Evolutionary conservation across 441 rosid species (phyloP), one percentile per base, ranked within the genome.

Genomic region (Pelargonium fulgidum): DNA sequence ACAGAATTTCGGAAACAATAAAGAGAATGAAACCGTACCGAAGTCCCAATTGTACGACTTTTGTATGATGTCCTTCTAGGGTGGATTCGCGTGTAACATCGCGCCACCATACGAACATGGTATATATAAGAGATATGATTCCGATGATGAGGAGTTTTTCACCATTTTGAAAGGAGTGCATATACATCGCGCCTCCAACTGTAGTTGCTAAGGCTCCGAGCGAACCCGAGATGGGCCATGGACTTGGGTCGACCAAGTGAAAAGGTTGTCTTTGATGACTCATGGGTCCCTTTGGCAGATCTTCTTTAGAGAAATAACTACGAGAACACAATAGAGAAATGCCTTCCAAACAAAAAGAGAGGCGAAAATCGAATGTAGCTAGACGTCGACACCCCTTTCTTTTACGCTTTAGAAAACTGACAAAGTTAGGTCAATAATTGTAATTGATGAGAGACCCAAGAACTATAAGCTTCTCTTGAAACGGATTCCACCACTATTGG

Each of bases 121-220:
- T 45, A 45, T 47, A 45, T 20, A 66, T 14, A n/a, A 66, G 16
- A 20, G 19, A 45, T 5, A 47, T 0, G n/a, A 66, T 45, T 19
- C 69, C 58, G 17, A 39, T 0, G 22, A 16, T 20, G 59, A 66
- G 39, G 2, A 48, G 33, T 67, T n/a, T 67, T n/a, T 11, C 62
- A 24, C 62, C 45, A 12, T 39, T 9, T 67, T 41, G 65, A 68
- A 41, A 68, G 59, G 41, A 44, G 24, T 59, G 71, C 14, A 7
- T 58, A 50, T 58, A 39, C 65, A 54, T 42, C 36, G 2, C 54
- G 10, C 54, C 65, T 58, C 71, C 41, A 9, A 68, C 1, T 7
- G 54, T 41, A 48, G 52, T 58, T 19, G 61, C 61, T 14, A 54
- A 14, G 17, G 61, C 61, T 54, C 61, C 61, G 1, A 54, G 24